Base-by-base conservation (phyloP, 1,139 yeast species). In the Sugiyamaella japonica region DNA sequence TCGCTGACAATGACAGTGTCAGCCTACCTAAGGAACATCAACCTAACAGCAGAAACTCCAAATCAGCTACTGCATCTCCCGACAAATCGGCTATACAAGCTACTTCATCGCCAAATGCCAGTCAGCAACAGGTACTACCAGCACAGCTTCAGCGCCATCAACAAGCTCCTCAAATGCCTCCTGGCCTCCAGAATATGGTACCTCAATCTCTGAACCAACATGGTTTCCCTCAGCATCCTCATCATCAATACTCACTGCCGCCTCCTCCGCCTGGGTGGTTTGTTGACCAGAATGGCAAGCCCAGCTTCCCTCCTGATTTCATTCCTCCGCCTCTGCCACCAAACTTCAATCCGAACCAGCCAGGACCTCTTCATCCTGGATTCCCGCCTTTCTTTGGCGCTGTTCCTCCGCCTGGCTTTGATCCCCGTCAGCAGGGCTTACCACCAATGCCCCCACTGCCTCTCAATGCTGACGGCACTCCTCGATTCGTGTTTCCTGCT, bases 401-500 rank as follows among this genome's bases (percentile, higher is more conserved):
- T 10, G 48, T 52, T 13, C 53, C 48, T 3, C 50, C 50, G 15
- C 61, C 61, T 7, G 59, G 55, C 10, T 49, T 55, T 34, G 59
- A 53, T 52, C 58, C 56, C 8, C 50, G 54, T 37, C 52, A 48
- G 25, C 54, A 52, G 23, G 48, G 49, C 7, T 41, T 48, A 28
- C 58, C 57, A 12, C 56, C 46, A 1, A 36, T 48, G 51, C 56
- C 50, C 15, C 52, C 50, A 23, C 47, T 48, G 20, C 61, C 57
- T 13, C 53, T 58, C 44, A 57, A 57, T 50, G 52, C 58, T 29
- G 59, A 55, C 15, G 57, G 59, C 9, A 55, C 56, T 2, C 55
- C 55, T 12, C 49, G 46, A 32, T 56, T 57, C 25, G 58, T 55
- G 15, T 32, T 48, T 44, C 43, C 54, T 29, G 23, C 51, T 95